These are phyloP conservation scores for Pseudonectria buxi DNA, from an alignment of 2,329 filamentous ascomycete species.

Conservation along the genomic window DNA sequence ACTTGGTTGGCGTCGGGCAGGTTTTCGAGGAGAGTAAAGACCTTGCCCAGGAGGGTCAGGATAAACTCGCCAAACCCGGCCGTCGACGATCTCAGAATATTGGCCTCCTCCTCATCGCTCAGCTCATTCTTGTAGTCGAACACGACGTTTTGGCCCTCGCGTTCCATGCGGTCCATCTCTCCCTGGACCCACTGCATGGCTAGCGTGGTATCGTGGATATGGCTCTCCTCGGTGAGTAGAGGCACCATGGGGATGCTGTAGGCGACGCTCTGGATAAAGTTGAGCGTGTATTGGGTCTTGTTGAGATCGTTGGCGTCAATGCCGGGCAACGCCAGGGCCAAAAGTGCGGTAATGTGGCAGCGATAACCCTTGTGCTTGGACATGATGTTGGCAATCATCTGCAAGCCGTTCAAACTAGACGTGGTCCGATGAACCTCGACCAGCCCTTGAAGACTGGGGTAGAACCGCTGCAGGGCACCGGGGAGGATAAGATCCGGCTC, in stretches of 20 bases:
- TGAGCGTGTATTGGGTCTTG: slow-evolving; percentile 90
- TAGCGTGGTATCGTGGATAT: slow-evolving; percentile 65
- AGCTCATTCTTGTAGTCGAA: slow-evolving; percentile 80
- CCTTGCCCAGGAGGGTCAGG: slow-evolving; percentile 80
- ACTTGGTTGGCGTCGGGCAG: slow-evolving; percentile 84
- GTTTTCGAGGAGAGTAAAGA: slow-evolving; percentile 94
- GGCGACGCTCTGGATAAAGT: slow-evolving; percentile 91
- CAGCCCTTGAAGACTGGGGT: slow-evolving; percentile 90
- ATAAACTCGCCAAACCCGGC: slow-evolving; percentile 92
- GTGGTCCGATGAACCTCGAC: slow-evolving; percentile 96
- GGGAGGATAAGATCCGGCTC: slow-evolving; percentile 89
- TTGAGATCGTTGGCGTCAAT: slow-evolving; percentile 97
- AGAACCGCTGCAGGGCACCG: slow-evolving; percentile 90
- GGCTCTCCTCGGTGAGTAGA: slow-evolving; percentile 51
- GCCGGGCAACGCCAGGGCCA: slow-evolving; percentile 88
- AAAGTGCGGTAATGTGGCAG: slow-evolving; percentile 86
- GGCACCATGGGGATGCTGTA: slow-evolving; percentile 94
- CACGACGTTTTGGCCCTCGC: slow-evolving; percentile 74
- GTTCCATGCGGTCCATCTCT: slow-evolving; percentile 90
- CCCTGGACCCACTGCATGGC: slow-evolving; percentile 91
- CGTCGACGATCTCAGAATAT: slow-evolving; percentile 87
- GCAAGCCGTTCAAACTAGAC: slow-evolving; percentile 83
- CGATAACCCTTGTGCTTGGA: slow-evolving; percentile 90
- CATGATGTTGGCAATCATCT: slow-evolving; percentile 88
- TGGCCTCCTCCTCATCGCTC: slow-evolving; percentile 76